Evolutionary conservation across 305 asterid species (phyloP), one percentile per base, ranked within the genome.

Genomic region (Nicotiana rustica): DNA sequence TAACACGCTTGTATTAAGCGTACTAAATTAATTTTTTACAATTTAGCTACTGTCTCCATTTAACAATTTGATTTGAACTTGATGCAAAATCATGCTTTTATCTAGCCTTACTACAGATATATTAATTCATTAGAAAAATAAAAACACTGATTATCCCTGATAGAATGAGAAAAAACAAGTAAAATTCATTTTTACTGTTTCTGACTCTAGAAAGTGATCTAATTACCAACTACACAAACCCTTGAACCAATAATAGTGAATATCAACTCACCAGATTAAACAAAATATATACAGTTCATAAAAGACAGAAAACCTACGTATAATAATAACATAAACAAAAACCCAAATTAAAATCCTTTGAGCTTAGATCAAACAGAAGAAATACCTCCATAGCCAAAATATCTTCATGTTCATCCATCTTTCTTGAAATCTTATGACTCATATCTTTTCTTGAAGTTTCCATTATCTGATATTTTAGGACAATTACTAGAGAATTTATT

Each of bases 321-420:
- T 35, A 71, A 10, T 17, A 52, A 81, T 41, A 13, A 15, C 55
- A 78, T 25, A 9, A 36, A 81, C 1, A 68, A 13, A 31, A 13
- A 64, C 38, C 19, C 12, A 10, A 83, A 65, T 31, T 41, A 4
- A 76, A 64, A 2, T 0, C 10, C 13, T 14, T 66, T n/a, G 18
- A 59, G 9, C 1, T 71, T 5, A 47, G 9, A 61, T 41, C 44
- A 78, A 44, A 36, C n/a, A 62, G 67, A 56, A 62, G 31, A 57
- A 67, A 80, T 85, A 93, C 92, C 95, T 82, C 70, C 81, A 85
- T 12, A 61, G 84, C 65, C 1, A 92, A 89, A 84, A 87, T 85
- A 84, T 66, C 88, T 69, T 87, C 92, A 77, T 84, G 89, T 9
- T 85, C 89, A 25, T 17, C 18, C 0, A 25, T 67, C 83, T 79